Percentiles rank a stretch among this genome's conserved stretches.
Conservation (phyloP, 176 grass and related monocot species). For the Cenchrus americanus region DNA sequence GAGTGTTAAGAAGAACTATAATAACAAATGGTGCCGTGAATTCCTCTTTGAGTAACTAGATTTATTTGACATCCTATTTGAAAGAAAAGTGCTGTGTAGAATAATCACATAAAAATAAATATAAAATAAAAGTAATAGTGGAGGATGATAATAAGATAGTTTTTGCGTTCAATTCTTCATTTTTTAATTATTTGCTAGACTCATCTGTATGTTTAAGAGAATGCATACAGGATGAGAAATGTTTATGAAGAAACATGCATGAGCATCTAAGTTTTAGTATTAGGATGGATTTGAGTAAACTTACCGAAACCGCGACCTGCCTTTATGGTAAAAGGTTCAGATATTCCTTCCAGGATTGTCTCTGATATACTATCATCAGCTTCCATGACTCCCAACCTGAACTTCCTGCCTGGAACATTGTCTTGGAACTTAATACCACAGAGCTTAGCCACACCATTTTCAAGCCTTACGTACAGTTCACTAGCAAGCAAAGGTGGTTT, state of each 20-base stretch:
- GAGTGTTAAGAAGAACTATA: not conserved
- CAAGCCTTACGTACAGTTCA: constrained; percentile 6
- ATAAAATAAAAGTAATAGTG: too few species aligned
- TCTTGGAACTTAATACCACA: constrained; percentile 34
- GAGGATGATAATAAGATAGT: too few species aligned
- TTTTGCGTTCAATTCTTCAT: too few species aligned
- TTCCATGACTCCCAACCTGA: constrained; percentile 41
- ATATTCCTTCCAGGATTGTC: constrained; percentile 40
- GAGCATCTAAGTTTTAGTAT: not conserved
- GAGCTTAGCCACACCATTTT: constrained; percentile 34
- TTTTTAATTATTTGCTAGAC: too few species aligned
- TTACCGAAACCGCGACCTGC: constrained; percentile 22
- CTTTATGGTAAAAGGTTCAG: constrained; percentile 33
- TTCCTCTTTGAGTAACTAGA: not conserved
- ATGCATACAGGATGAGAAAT: not conserved
- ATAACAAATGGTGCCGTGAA: not conserved
- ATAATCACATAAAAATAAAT: too few species aligned
- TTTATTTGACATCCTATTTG: too few species aligned
- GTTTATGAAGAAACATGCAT: not conserved
- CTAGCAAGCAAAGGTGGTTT: not conserved
- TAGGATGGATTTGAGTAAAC: not conserved
- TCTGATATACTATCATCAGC: constrained; percentile 36
- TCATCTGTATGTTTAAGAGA: too few species aligned
- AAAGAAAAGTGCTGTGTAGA: too few species aligned
- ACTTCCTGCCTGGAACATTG: constrained; percentile 33